Percentiles rank a stretch among this genome's conserved stretches.
These are phyloP conservation scores for Cryomyces minteri DNA, from an alignment of 495 filamentous ascomycete species.

Conservation along the genomic window DNA sequence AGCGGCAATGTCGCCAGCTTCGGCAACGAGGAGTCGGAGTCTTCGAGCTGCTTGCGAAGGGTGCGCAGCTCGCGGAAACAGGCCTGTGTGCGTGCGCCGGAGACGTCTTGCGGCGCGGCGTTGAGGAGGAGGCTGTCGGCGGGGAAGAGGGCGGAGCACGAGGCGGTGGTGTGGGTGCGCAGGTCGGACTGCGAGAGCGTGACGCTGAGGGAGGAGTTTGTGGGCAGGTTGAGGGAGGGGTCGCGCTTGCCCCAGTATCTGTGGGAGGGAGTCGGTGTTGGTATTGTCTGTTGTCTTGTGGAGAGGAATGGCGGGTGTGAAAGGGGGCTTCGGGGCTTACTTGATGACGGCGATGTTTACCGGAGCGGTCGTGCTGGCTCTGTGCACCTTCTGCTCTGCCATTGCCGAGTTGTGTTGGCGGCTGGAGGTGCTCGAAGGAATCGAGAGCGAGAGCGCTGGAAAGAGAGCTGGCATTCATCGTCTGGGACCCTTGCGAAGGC, in stretches of 20 bases:
- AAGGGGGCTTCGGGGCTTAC: conserved; percentile 27
- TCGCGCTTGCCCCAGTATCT: conserved; percentile 99
- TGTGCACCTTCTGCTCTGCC: conserved; percentile 43
- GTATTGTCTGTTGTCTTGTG: neutral
- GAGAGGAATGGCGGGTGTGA: neutral
- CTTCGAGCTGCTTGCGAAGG: conserved; percentile 58
- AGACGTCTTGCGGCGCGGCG: conserved; percentile 61
- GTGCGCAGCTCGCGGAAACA: conserved; percentile 73
- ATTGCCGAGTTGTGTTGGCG: conserved; percentile 16
- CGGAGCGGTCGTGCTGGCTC: conserved; percentile 86
- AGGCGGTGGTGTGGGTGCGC: conserved; percentile 87
- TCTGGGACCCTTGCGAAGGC: neutral
- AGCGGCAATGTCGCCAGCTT: conserved; percentile 57
- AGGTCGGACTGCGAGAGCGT: conserved; percentile 90
- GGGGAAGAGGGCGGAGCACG: conserved; percentile 63
- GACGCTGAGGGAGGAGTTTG: conserved; percentile 90
- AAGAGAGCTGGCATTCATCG: no score
- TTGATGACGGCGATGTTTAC: conserved; percentile 99
- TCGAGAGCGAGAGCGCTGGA: neutral
- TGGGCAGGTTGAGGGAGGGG: conserved; percentile 79
- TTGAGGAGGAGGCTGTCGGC: conserved; percentile 73
- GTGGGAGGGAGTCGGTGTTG: neutral
- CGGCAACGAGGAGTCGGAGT: conserved; percentile 48
- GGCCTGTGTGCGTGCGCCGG: conserved; percentile 71
- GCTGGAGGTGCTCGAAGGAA: neutral